Evolutionary conservation across 257 asterid genomes (phyloP).

Genomic region (Anisodus tanguticus): DNA sequence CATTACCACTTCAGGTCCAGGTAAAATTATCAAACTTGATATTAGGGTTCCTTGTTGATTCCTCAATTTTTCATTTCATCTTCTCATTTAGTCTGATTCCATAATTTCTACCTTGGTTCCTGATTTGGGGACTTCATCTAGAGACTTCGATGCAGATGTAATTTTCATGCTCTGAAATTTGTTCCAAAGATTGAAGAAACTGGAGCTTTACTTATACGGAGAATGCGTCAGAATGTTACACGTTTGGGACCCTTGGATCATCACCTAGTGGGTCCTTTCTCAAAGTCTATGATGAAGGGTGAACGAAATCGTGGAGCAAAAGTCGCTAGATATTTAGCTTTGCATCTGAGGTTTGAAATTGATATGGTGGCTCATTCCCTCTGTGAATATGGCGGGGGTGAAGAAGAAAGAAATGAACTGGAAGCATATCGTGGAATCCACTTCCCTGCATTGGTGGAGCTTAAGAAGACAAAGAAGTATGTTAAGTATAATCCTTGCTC

Average conservation of each 20-base stretch:
- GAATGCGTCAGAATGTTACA: conserved; percentile 88
- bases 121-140: conserved; percentile 83
- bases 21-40: conserved; percentile 43
- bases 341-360: conserved; percentile 96
- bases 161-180: conserved; percentile 90
- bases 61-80: conserved; percentile 28
- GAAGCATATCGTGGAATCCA: conserved; percentile 78
- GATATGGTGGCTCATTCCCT: conserved; percentile 99
- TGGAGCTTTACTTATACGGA: conserved; percentile 78
- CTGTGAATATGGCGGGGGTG: conserved; percentile 95
- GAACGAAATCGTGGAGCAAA: conserved; percentile 56
- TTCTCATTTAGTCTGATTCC: conserved; percentile 27
- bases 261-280: conserved; percentile 82
- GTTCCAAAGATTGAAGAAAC: conserved; percentile 89
- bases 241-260: conserved; percentile 81
- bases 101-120: conserved; percentile 50
- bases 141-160: conserved; percentile 99
- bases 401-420: conserved; percentile 69
- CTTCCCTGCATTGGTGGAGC: conserved; percentile 84
- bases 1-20: conserved; percentile 80
- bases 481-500: conserved; percentile 31
- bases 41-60: conserved; percentile 30
- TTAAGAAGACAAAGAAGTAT: conserved; percentile 62
- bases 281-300: conserved; percentile 53
- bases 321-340: conserved; percentile 74